Evolutionary conservation across 495 filamentous ascomycete species (phyloP), one percentile per base, ranked within the genome.

Genomic region (Neohortaea acidophila): DNA sequence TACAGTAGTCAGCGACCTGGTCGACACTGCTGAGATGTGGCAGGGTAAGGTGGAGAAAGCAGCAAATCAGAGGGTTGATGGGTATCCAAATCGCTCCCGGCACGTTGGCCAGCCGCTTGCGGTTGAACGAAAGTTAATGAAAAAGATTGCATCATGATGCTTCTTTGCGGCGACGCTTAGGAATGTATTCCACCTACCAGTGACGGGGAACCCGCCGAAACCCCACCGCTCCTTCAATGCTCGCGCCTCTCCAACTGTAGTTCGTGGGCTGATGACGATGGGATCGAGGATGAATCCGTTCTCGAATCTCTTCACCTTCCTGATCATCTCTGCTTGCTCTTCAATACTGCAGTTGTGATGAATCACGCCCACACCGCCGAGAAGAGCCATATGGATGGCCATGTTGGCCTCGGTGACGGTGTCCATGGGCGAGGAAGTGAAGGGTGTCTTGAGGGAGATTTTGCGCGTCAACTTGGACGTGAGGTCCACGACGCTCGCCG

Each of bases 81-180:
- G 21, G 21, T 49, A 1, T 50, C 47, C 47, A 50, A 41, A 37
- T 7, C 33, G 38, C 47, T 13, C 18, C 32, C 26, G 34, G 33
- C 41, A 42, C 47, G 22, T 31, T 50, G 47, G 41, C 41, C 38
- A 38, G 28, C 7, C 21, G 39, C 34, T 41, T 78, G 67, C 82
- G 85, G 91, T 82, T 82, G 91, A 97, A 96, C 91, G 89, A 97
- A 97, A 97, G 89, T 97, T 94, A 94, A 78, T 67, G 30, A 43
- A 31, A 67, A 27, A 18, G 2, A 11, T 5, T 38, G 24, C 84
- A 91, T 91, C 66, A 72, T 64, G 51, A 50, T n/a, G n/a, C n/a
- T n/a, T n/a, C n/a, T n/a, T n/a, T n/a, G n/a, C n/a, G n/a, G n/a
- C n/a, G n/a, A n/a, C n/a, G n/a, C n/a, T n/a, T n/a, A n/a, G n/a